Percentiles rank a stretch among this genome's conserved stretches.
Evolutionary conservation across 2,329 filamentous ascomycete species (phyloP).

Genomic region (Phaeosphaeria sp.): DNA sequence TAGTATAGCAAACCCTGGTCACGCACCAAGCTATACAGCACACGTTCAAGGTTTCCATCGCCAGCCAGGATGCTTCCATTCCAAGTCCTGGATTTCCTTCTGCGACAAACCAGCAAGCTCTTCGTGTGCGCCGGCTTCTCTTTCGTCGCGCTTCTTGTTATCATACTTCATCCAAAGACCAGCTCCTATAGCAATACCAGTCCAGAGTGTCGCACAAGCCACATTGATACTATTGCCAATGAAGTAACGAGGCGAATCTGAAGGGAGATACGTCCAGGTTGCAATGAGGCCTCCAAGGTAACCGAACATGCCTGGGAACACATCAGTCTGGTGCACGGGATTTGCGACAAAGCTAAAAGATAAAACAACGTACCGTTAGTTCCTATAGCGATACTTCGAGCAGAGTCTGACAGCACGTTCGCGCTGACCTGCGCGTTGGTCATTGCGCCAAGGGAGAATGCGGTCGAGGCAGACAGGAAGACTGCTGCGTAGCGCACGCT

Average conservation of each 20-base stretch:
- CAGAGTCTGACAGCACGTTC: not conserved
- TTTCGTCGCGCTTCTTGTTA: slow-evolving; percentile 63
- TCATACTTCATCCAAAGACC: slow-evolving; percentile 66
- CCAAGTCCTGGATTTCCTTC: slow-evolving; percentile 64
- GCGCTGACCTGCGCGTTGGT: not conserved
- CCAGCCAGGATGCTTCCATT: slow-evolving; percentile 69
- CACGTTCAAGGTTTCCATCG: slow-evolving; percentile 56
- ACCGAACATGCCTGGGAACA: not conserved
- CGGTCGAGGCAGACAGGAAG: not conserved
- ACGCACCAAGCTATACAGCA: not conserved
- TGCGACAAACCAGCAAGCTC: slow-evolving; percentile 58
- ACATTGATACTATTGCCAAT: slow-evolving; percentile 34
- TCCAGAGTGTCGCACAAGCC: slow-evolving; percentile 32
- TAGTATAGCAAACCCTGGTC: not conserved
- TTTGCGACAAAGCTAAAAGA: not conserved
- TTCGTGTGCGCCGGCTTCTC: slow-evolving; percentile 55
- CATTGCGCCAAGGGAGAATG: not conserved
- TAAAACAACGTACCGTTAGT: not conserved
- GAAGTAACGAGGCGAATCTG: not conserved
- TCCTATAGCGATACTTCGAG: not conserved
- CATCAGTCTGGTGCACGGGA: not conserved
- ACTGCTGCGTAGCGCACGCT: not conserved
- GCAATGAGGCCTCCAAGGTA: not conserved
- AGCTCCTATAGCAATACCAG: slow-evolving; percentile 33
- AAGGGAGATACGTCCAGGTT: not conserved